phyloP scores from a whole-genome alignment of 1,284 basidiomycete species.

The Mycosarcoma mackinlayi region DNA sequence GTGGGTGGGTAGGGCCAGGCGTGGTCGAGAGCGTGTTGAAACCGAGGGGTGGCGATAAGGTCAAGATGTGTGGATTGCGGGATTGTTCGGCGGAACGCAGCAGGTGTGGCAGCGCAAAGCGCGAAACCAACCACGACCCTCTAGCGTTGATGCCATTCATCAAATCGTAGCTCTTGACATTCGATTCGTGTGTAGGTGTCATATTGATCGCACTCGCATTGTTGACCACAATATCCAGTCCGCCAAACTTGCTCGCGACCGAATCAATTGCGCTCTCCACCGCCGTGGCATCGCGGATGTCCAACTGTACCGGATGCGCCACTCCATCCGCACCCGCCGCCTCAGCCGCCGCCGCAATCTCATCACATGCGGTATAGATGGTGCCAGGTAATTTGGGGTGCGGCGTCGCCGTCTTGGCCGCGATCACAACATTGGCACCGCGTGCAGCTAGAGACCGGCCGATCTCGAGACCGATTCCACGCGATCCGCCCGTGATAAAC shows the following conservation, averaged over 20 bases:
- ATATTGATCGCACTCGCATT: constrained; percentile 66
- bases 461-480: constrained; percentile 63
- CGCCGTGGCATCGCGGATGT: constrained; percentile 59
- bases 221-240: constrained; percentile 66
- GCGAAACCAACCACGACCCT: constrained; percentile 61
- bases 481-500: constrained; percentile 56
- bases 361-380: constrained; percentile 65
- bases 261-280: constrained; percentile 58
- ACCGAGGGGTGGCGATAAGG: constrained; percentile 60
- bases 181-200: constrained; percentile 43
- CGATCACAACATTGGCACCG: constrained; percentile 62
- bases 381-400: constrained; percentile 65
- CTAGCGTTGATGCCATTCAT: constrained; percentile 63
- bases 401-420: constrained; percentile 51
- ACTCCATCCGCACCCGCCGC: constrained; percentile 14
- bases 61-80: constrained; percentile 66
- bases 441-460: constrained; percentile 50
- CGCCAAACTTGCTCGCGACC: constrained; percentile 54
- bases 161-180: constrained; percentile 54
- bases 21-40: constrained; percentile 49
- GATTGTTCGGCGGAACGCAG: constrained; percentile 27
- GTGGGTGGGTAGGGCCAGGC: constrained; percentile 26
- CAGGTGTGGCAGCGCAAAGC: constrained; percentile 63
- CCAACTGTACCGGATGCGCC: constrained; percentile 63
- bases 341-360: constrained; percentile 54